Evolutionary conservation across 345 rosid genomes (phyloP), one percentile per base, ranked within the genome.

Genomic region (Lepidium africanum): DNA sequence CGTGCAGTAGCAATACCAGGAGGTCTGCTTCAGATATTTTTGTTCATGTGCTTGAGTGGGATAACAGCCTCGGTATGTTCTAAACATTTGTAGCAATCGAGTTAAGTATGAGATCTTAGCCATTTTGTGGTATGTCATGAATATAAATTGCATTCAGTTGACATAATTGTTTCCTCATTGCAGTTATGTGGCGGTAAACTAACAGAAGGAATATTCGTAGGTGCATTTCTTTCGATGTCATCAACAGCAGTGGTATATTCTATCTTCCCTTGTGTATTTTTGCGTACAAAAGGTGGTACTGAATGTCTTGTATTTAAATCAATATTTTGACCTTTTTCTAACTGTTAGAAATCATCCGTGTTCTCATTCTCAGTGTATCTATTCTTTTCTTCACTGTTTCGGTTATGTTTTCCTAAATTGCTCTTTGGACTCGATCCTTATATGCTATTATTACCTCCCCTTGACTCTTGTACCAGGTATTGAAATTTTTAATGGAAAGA

Each of bases 31-130:
- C 96, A 92, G 80, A 88, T 90, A 63, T 77, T 86, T 67, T 82
- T 90, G 59, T 92, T 93, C 81, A 90, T 93, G 93, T 93, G 88
- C 87, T 78, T 90, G 68, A 82, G 90, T 54, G 98, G 97, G 74
- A 78, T 88, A 68, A 86, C 87, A 53, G 89, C 88, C 70, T 81
- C 82, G 85, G 97, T 90, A 88, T 67, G 85, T 74, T 47, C 63
- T 54, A 42, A 40, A 15, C 3, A 10, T 6, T 41, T 14, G 9
- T 54, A 48, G 45, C 65, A 30, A 46, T 40, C 38, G 6, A 60
- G 19, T 52, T 35, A 38, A 17, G 52, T 49, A 37, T 21, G 63
- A 52, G 33, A 15, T 15, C 42, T 16, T 49, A 66, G 35, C 48
- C 41, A 3, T 49, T 21, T 25, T 54, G 42, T 51, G 32, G 51